Evolutionary conservation across 139 green algal genomes (phyloP), one percentile per base, ranked within the genome.

Genomic region (Limnomonas spitsbergensis): DNA sequence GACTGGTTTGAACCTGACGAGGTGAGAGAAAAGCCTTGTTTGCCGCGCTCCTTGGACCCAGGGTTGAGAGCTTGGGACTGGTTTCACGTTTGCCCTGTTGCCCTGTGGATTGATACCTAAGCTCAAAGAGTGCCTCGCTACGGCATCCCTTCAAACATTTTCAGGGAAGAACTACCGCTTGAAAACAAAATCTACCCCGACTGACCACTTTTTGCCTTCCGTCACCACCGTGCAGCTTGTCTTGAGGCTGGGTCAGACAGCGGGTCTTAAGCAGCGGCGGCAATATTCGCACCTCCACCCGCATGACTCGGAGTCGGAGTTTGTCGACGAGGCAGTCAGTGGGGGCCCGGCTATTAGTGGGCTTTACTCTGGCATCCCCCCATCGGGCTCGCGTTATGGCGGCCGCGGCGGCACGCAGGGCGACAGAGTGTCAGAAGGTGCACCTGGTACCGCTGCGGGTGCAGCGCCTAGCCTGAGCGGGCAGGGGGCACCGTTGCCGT

Each of bases 1-100:
- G 70, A 77, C 27, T 77, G 70, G 70, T 77, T 34, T 39, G 70
- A 77, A 38, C 70, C 70, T 61, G 70, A 77, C 37, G 70, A 77
- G 68, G 68, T 75, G 56, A 70, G 56, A 38, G 56, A 9, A 27
- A 9, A n/a, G n/a, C n/a, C n/a, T n/a, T n/a, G n/a, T n/a, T n/a
- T n/a, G n/a, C n/a, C n/a, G n/a, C n/a, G n/a, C n/a, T n/a, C n/a
- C n/a, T 54, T 6, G 42, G 42, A 54, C 42, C 6, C 7, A 54
- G 42, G 42, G 42, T 54, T 27, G 42, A 9, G 42, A 9, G 42
- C 42, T 27, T 54, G 6, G 42, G 9, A 54, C 7, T 6, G 42
- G 9, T 9, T 6, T 9, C 9, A 6, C 9, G 42, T 27, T 54
- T 54, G 42, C 42, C 6, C 7, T 6, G 42, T 6, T 9, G 6